Percentiles rank a stretch among this genome's conserved stretches.
Conservation (phyloP, 106 monocot genomes). For the Allium sativum region DNA sequence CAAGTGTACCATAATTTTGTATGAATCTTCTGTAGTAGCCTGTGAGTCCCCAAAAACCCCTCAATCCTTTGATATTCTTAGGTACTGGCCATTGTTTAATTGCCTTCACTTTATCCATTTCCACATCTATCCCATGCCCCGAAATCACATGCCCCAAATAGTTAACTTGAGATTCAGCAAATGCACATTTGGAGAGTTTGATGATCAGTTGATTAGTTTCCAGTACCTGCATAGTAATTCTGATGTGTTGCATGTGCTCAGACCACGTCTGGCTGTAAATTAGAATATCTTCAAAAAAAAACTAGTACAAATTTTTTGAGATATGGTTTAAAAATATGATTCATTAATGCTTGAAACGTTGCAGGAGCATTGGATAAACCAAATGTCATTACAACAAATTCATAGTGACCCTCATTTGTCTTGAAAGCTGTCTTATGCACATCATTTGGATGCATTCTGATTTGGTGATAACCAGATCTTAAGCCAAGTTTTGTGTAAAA, state of each 20-base stretch:
- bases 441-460: not conserved
- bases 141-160: not conserved
- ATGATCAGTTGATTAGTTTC: too few species aligned
- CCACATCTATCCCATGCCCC: not conserved
- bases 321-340: not conserved
- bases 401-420: not conserved
- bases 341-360: not conserved
- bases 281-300: not conserved
- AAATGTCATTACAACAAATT: too few species aligned
- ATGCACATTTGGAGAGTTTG: too few species aligned
- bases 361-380: not conserved
- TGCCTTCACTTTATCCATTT: too few species aligned
- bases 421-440: not conserved
- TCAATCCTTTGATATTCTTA: not conserved
- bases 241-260: not conserved
- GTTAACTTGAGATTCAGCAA: too few species aligned
- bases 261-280: not conserved
- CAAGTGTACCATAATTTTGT: not conserved
- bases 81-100: not conserved
- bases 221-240: not conserved
- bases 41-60: not conserved
- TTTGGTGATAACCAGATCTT: not conserved
- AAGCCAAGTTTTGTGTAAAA: too few species aligned
- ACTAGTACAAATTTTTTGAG: not conserved
- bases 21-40: too few species aligned